Conservation (phyloP, 1,284 basidiomycete genomes). For the Sporisorium exsertum region DNA sequence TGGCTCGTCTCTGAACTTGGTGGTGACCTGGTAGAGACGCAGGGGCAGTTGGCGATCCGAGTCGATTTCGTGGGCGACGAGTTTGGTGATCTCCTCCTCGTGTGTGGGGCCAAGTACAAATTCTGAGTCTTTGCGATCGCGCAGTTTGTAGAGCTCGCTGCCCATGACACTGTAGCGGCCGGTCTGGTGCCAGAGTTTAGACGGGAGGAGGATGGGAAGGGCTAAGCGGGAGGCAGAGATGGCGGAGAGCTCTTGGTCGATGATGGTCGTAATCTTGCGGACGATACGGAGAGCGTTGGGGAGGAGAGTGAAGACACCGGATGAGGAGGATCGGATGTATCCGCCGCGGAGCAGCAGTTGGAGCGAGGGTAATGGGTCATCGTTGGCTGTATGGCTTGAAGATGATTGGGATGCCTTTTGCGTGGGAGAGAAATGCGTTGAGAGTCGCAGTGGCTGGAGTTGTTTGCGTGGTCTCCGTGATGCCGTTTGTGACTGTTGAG, state of each 20-base stretch:
- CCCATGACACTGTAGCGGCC: constrained; percentile 65
- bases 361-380: constrained; percentile 39
- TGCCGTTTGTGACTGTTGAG: background rate
- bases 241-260: constrained; percentile 65
- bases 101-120: constrained; percentile 69
- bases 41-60: constrained; percentile 65
- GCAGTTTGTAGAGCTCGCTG: constrained; percentile 67
- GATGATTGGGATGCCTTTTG: constrained; percentile 23
- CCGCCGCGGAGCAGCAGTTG: constrained; percentile 62
- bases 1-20: constrained; percentile 70
- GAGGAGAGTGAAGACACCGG: constrained; percentile 69
- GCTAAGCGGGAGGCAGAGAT: constrained; percentile 65
- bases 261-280: constrained; percentile 63
- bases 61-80: constrained; percentile 64
- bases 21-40: constrained; percentile 67
- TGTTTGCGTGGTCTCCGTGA: background rate
- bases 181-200: constrained; percentile 64
- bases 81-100: constrained; percentile 69
- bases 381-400: background rate
- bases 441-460: constrained; percentile 26
- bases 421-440: constrained; percentile 34
- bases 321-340: constrained; percentile 67
- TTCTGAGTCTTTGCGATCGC: constrained; percentile 63
- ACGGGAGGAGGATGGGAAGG: constrained; percentile 66
- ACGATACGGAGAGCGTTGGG: constrained; percentile 67